Conservation (phyloP, 108 stramenopile species). For the Stephanodiscus minutulus region DNA sequence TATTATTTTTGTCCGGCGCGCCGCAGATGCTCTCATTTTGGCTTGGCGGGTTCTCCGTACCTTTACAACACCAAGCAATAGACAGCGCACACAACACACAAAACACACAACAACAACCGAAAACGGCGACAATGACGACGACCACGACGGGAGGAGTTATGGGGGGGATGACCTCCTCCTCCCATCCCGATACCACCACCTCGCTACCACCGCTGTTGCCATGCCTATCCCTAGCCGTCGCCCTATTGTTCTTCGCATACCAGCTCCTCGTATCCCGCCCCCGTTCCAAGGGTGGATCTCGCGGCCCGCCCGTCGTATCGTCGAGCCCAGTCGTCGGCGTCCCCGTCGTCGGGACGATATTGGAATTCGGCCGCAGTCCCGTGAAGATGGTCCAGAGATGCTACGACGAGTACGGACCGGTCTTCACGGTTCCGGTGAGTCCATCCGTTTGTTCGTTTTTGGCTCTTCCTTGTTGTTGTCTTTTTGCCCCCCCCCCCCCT, state of each 20-base stretch:
- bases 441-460: too few species aligned
- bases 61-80: too few species aligned
- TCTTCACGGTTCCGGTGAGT: conserved; percentile 93
- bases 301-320: conserved; percentile 77
- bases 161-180: not conserved
- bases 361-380: conserved; percentile 90
- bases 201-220: not conserved
- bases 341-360: conserved; percentile 80
- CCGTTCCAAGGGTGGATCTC: conserved; percentile 46
- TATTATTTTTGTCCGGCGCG: too few species aligned
- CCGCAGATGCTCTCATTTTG: too few species aligned
- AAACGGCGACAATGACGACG: not conserved
- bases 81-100: too few species aligned
- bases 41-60: too few species aligned
- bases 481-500: too few species aligned
- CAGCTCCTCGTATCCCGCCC: conserved; percentile 41
- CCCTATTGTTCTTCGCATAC: conserved; percentile 31
- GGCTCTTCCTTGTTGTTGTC: not conserved
- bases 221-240: conserved; percentile 5
- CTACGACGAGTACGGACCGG: conserved; percentile 83
- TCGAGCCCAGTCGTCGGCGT: conserved; percentile 57
- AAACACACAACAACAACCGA: too few species aligned
- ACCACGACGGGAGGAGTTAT: not conserved
- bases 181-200: too few species aligned
- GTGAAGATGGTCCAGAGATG: conserved; percentile 90